phyloP scores from a whole-genome alignment of 176 grass and related monocot species.

The Puya raimondii region DNA sequence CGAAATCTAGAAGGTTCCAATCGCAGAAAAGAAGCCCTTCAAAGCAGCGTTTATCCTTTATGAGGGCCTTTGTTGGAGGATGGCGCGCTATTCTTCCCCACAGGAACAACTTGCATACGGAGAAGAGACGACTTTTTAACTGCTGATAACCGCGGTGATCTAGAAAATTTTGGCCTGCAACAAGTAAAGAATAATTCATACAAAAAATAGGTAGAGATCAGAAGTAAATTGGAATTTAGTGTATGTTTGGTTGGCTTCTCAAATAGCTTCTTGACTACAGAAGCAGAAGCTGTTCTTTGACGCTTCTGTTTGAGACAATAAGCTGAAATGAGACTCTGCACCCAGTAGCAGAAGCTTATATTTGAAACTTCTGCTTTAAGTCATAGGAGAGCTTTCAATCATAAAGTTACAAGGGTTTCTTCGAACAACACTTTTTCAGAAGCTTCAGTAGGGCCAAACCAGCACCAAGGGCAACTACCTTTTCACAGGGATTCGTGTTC shows the following conservation, averaged over 20 bases:
- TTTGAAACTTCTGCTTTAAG: neutral
- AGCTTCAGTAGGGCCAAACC: neutral
- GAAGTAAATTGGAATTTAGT: too few relatives aligned
- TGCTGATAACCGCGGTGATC: neutral
- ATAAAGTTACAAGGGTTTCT: too few relatives aligned
- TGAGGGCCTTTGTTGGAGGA: neutral
- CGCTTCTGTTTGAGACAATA: too few relatives aligned
- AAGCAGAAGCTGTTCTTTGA: neutral
- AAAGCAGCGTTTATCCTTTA: neutral
- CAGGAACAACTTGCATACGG: constrained; percentile 1
- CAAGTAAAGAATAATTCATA: neutral
- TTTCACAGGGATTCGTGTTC: neutral
- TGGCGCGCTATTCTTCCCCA: neutral
- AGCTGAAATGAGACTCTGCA: too few relatives aligned
- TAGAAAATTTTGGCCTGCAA: constrained; percentile 13
- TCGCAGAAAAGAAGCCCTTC: neutral
- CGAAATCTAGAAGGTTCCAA: neutral
- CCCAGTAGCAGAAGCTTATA: neutral
- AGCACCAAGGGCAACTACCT: neutral
- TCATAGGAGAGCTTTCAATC: neutral
- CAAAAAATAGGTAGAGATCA: neutral
- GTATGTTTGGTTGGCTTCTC: too few relatives aligned
- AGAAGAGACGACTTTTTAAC: constrained; percentile 3
- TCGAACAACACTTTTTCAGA: too few relatives aligned
- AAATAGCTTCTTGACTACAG: too few relatives aligned